These are phyloP conservation scores for Rhodotorula paludigena DNA, from an alignment of 768 basidiomycete species.

Conservation along the genomic window DNA sequence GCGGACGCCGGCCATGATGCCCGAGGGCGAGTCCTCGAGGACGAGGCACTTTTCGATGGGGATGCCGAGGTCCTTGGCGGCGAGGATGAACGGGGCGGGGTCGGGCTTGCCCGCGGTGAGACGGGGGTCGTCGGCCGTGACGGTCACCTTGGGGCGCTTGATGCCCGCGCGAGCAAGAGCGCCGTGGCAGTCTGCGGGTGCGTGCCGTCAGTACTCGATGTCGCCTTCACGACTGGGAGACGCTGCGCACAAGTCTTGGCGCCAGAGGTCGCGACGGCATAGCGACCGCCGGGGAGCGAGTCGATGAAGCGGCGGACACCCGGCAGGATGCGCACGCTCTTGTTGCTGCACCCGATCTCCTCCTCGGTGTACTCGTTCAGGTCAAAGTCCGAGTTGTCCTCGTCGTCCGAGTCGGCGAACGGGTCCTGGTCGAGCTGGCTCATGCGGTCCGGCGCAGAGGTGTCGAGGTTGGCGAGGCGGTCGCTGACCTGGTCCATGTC, in stretches of 20 bases:
- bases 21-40: conserved; percentile 48
- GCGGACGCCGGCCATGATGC: conserved; percentile 48
- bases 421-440: conserved; percentile 39
- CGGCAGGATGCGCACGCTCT: conserved; percentile 59
- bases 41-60: conserved; percentile 52
- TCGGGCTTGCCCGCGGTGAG: conserved; percentile 54
- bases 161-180: conserved; percentile 68
- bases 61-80: conserved; percentile 47
- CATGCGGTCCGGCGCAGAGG: conserved; percentile 12
- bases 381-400: conserved; percentile 58
- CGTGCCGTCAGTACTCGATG: conserved; percentile 43
- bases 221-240: neutral
- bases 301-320: conserved; percentile 64
- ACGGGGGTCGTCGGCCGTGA: conserved; percentile 71
- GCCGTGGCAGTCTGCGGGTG: conserved; percentile 51
- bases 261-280: conserved; percentile 69
- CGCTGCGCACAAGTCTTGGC: conserved; percentile 60
- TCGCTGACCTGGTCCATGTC: conserved; percentile 29
- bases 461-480: conserved; percentile 27
- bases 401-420: conserved; percentile 44
- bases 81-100: conserved; percentile 49
- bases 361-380: conserved; percentile 40
- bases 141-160: conserved; percentile 61
- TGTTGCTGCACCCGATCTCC: conserved; percentile 40
- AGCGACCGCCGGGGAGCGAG: conserved; percentile 62